Percentiles rank a stretch among this genome's conserved stretches.
Conservation (phyloP, 179 eudicot species). For the Nepenthes alata region DNA sequence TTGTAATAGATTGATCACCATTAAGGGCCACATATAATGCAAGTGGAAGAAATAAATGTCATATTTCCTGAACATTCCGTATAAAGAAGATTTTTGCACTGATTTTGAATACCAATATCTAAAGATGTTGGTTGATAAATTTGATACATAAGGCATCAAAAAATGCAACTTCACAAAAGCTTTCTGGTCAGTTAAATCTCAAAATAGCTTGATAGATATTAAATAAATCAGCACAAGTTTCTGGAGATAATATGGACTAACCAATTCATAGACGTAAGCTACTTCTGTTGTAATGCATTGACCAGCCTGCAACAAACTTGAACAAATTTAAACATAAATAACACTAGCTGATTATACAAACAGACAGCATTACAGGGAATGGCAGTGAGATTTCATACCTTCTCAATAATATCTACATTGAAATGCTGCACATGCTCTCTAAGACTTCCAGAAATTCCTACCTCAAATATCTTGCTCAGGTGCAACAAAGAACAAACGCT, state of each 20-base stretch:
- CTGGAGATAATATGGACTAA: conserved; percentile 22
- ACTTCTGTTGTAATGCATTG: conserved; percentile 67
- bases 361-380: background rate
- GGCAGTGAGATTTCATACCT: conserved; percentile 35
- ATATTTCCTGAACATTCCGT: no score
- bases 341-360: background rate
- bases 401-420: conserved; percentile 53
- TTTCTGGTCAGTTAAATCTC: no score
- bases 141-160: no score
- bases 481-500: conserved; percentile 80
- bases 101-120: no score
- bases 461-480: conserved; percentile 84
- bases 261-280: conserved; percentile 87
- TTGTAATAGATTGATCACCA: no score
- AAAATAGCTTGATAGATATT: no score
- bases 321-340: background rate
- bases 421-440: conserved; percentile 45
- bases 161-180: no score
- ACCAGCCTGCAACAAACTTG: conserved; percentile 45
- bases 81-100: background rate
- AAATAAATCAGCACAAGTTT: conserved; percentile 1
- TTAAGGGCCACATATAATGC: no score
- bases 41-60: no score
- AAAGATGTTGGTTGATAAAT: no score
- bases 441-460: conserved; percentile 65